Evolutionary conservation across 1,284 basidiomycete species (phyloP), one percentile per base, ranked within the genome.

Genomic region (Pascua sp.): DNA sequence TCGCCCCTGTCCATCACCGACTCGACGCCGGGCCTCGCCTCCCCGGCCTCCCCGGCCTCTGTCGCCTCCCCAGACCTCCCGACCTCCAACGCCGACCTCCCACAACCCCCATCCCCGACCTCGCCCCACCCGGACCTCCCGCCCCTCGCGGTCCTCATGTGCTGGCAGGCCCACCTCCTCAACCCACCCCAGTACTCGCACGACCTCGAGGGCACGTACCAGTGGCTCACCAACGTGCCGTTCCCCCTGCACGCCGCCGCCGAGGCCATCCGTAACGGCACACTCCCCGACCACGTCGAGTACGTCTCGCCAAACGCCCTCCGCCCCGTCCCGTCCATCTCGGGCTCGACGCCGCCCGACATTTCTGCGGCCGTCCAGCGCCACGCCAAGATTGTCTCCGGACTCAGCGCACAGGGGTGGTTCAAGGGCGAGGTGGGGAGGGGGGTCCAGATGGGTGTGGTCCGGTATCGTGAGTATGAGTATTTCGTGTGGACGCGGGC

Each of bases 101-200:
- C 17, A 15, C 41, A 13, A 36, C 18, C n/a, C 9, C 17, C 2
- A 47, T 42, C 15, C n/a, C 42, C 7, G 16, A 37, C 36, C 11
- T 41, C 10, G 16, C 38, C 4, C 37, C 16, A 40, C 4, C 43
- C 17, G 17, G 61, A 67, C 54, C 53, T 69, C 16, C 68, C 68
- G 4, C 51, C 57, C 7, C 49, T 71, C 43, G 54, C 51, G 1
- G 63, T 71, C 1, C 51, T 74, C 45, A 69, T 71, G 68, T 60
- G 62, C 47, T 74, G 72, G 72, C 70, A 71, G 59, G 59, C 67
- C 2, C 68, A 72, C 56, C 63, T 69, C 51, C 63, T 74, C 56
- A 68, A 68, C 54, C 72, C 72, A 16, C 50, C 42, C 13, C 60
- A 56, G 46, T 70, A 64, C 43, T 55, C 62, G 4, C 17, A 52